A percentile compares a stretch with the other conserved stretches of the same genome.
Conservation (phyloP, 2,329 filamentous ascomycete species). For the Pyrenophora seminiperda region DNA sequence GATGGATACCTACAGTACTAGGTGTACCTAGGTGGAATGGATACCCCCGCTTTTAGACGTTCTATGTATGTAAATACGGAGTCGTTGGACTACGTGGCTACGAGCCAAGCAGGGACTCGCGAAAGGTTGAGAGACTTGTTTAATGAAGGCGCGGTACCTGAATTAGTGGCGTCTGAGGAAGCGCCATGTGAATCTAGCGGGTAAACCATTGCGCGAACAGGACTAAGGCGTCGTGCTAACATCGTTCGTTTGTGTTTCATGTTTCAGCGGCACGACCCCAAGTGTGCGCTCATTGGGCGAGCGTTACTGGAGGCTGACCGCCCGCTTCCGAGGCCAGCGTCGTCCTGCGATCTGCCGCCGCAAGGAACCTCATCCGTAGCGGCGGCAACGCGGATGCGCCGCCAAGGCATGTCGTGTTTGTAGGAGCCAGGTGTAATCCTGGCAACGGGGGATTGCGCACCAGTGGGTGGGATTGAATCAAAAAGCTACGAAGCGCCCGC, state of each 20-base stretch:
- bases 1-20: conserved; percentile 11
- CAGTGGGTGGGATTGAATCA: conserved; percentile 22
- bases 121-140: conserved; percentile 6
- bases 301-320: conserved; percentile 27
- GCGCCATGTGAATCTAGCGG: conserved; percentile 32
- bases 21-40: too few relatives aligned
- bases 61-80: too few relatives aligned
- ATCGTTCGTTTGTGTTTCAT: conserved; percentile 39
- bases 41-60: conserved; percentile 12
- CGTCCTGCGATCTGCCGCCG: conserved; percentile 28
- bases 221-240: conserved; percentile 28
- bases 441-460: conserved; percentile 1
- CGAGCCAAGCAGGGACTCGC: conserved; percentile 6
- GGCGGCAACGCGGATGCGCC: conserved; percentile 23
- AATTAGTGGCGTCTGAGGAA: conserved; percentile 34
- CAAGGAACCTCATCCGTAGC: conserved; percentile 32
- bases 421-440: conserved; percentile 9
- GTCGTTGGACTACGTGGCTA: conserved; percentile 7
- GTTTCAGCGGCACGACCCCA: conserved; percentile 26
- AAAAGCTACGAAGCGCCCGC: conserved; percentile 28
- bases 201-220: conserved; percentile 20
- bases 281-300: conserved; percentile 31
- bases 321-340: conserved; percentile 25
- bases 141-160: conserved; percentile 41
- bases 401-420: conserved; percentile 20